Evolutionary conservation across 2,329 filamentous ascomycete genomes (phyloP), one percentile per base, ranked within the genome.

Genomic region (Venturia nashicola): DNA sequence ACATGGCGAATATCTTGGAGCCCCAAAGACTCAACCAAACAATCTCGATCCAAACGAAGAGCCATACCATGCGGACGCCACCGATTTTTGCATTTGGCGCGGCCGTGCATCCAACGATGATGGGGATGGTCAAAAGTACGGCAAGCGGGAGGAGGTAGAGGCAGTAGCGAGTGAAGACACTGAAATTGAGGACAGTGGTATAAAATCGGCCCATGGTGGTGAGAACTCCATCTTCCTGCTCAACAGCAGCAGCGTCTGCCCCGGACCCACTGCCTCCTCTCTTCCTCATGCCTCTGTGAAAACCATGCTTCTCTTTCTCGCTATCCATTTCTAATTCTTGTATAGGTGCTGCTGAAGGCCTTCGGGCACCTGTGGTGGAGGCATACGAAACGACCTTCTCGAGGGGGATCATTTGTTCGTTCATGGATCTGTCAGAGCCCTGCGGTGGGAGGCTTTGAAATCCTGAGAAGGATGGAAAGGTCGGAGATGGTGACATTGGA

Each of bases 11-110:
- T 60, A 86, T 75, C 71, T 87, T 87, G 67, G 81, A 82, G 16
- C 77, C 77, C 85, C 85, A 87, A 65, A 87, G 74, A 69, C 81
- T 82, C 44, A 84, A 74, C 85, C 85, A 87, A 62, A 86, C 77
- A 59, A 86, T 79, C 71, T 86, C 84, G 44, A 87, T 75, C 85
- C 85, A 87, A 20, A 80, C 79, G 74, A 86, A 87, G 73, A 87
- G 83, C 78, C 81, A 85, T 62, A 81, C 76, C 48, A 85, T 77
- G 8, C 78, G 74, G 5, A 86, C 83, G 27, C 80, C 80, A 18
- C 81, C 82, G 66, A 86, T 82, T 36, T 73, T 76, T 8, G 79
- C 79, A 59, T 77, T 65, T 40, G 71, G 69, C 39, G 79, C 77
- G 43, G 70, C 78, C 0, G 80, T 82, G 6, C 80, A 81, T n/a